A percentile compares a stretch with the other conserved stretches of the same genome.
Conservation (phyloP, 495 filamentous ascomycete species). For the Xylaria nigripes region DNA sequence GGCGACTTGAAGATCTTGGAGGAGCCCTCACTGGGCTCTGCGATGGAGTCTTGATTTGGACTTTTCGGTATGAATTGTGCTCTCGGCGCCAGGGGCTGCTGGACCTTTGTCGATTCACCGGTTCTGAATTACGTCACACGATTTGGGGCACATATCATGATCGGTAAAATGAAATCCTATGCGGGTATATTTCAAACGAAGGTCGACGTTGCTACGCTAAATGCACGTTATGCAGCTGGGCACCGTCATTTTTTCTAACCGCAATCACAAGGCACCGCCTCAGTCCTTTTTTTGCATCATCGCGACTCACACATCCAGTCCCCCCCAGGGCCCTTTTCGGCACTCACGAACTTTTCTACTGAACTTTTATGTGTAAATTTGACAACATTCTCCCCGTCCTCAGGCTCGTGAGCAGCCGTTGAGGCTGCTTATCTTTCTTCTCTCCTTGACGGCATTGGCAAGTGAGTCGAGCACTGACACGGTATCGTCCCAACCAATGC, state of each 20-base stretch:
- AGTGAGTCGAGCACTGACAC: slow-evolving; percentile 67
- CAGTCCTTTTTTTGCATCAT: background rate
- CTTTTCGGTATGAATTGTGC: background rate
- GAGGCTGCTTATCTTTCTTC: slow-evolving; percentile 41
- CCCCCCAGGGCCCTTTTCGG: background rate
- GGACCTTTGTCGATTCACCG: too few relatives aligned
- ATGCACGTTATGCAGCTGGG: background rate
- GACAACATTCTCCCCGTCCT: background rate
- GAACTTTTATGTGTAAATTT: background rate
- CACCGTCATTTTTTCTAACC: too few relatives aligned
- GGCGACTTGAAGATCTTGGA: slow-evolving; percentile 38
- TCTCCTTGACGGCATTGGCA: slow-evolving; percentile 68
- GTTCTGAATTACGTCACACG: too few relatives aligned
- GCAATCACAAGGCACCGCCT: too few relatives aligned
- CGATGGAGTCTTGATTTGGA: background rate
- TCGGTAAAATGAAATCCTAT: too few relatives aligned
- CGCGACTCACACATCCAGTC: background rate
- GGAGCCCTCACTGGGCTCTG: background rate
- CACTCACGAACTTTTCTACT: background rate
- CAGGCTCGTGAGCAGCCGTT: background rate
- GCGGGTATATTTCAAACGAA: background rate
- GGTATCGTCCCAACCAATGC: slow-evolving; percentile 94
- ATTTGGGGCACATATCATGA: too few relatives aligned
- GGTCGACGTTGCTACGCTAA: background rate
- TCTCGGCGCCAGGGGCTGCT: background rate